Evolutionary conservation across 1,284 basidiomycete genomes (phyloP), one percentile per base, ranked within the genome.

Genomic region (Apiotrichum montevideense): DNA sequence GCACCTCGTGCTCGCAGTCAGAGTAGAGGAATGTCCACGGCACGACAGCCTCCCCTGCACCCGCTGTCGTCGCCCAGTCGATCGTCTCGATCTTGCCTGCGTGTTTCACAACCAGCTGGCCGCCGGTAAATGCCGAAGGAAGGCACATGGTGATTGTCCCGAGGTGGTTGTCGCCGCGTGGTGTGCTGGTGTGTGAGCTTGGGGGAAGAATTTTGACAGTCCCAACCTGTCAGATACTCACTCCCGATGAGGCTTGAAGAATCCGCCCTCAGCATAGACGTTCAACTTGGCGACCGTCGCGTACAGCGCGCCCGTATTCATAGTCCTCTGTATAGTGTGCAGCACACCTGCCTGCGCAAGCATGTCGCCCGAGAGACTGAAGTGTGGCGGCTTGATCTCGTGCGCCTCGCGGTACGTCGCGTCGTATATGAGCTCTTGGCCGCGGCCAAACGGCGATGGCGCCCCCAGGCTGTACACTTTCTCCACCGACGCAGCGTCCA

Each of bases 1-100:
- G 42, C 13, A 82, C 78, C 58, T 80, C 79, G 58, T 81, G 78
- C 57, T 78, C 78, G 52, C 79, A 73, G 63, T 80, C 79, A 56
- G 77, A 74, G 68, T 68, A 79, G 64, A 80, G 57, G 55, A 67
- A 67, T 6, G 51, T 46, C 62, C 65, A 67, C 21, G 50, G 45
- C 33, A 63, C 47, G 29, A 10, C 44, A 34, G 14, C 46, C 35
- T 13, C 13, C 3, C 33, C 45, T 5, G 43, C 15, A 10, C 15
- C 15, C 3, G 29, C 43, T 8, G 15, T 32, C 29, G 3, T 14
- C 3, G 57, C 64, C 55, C 62, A 66, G 34, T 63, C 57, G 32
- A 57, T 62, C 8, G 44, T 55, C 14, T 46, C 42, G 35, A 52
- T 11, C 9, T 33, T 14, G 9, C 50, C 55, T 7, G 44, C 46